These are phyloP conservation scores for Aspergillus sclerotiicarbonarius DNA, from an alignment of 495 filamentous ascomycete species.

Conservation along the genomic window DNA sequence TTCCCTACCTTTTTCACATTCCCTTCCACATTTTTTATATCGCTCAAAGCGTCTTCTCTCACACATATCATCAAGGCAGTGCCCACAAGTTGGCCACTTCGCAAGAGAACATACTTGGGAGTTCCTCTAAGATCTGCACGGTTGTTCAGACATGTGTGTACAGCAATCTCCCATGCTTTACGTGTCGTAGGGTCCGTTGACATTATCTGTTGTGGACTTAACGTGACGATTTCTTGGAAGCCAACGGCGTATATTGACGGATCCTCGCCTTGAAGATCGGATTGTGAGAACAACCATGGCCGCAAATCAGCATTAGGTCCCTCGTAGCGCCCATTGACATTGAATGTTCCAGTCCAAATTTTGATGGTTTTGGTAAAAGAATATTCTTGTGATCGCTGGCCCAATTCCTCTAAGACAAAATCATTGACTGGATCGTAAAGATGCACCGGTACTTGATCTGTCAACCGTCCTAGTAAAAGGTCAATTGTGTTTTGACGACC, in stretches of 20 bases:
- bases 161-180: slow-evolving; percentile 80
- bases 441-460: slow-evolving; percentile 79
- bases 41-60: slow-evolving; percentile 66
- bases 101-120: slow-evolving; percentile 81
- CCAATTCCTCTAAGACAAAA: slow-evolving; percentile 72
- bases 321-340: slow-evolving; percentile 80
- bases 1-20: slow-evolving; percentile 78
- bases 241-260: slow-evolving; percentile 73
- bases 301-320: slow-evolving; percentile 78
- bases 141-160: slow-evolving; percentile 71
- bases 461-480: slow-evolving; percentile 77
- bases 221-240: slow-evolving; percentile 95
- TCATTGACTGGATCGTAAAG: slow-evolving; percentile 95
- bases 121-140: slow-evolving; percentile 58
- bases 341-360: slow-evolving; percentile 90
- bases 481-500: slow-evolving; percentile 92
- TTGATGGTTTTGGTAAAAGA: slow-evolving; percentile 49
- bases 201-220: slow-evolving; percentile 99
- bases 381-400: slow-evolving; percentile 53
- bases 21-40: slow-evolving; percentile 95
- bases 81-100: slow-evolving; percentile 93
- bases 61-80: slow-evolving; percentile 90
- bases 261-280: slow-evolving; percentile 26
- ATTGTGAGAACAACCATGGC: slow-evolving; percentile 76
- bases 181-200: slow-evolving; percentile 88